phyloP scores from a whole-genome alignment of 441 rosid species.

The Pelargonium citronellum region DNA sequence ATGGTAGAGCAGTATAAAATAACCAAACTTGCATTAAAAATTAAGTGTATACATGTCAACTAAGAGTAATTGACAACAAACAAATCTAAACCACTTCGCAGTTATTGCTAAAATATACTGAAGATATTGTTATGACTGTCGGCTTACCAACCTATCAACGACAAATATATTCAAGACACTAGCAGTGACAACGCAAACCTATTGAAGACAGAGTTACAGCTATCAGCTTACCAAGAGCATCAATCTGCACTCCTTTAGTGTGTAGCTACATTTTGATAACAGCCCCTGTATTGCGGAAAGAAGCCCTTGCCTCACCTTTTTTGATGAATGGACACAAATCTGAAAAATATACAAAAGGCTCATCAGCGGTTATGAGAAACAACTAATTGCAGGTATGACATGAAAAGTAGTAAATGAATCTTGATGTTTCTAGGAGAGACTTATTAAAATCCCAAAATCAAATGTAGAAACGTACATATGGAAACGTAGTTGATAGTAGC shows the following conservation, averaged over 20 bases:
- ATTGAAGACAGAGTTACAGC: slow-evolving; percentile 11
- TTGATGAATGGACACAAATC: slow-evolving; percentile 77
- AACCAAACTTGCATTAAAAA: background rate
- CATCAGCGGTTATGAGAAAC: slow-evolving; percentile 9
- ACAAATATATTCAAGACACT: background rate
- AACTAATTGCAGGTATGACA: background rate
- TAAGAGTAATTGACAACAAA: background rate
- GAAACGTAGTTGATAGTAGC: slow-evolving; percentile 64
- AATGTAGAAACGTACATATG: slow-evolving; percentile 51
- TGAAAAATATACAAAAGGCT: slow-evolving; percentile 27
- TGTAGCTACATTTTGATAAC: slow-evolving; percentile 52
- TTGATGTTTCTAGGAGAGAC: slow-evolving; percentile 4
- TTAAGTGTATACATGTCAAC: background rate
- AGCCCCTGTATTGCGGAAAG: slow-evolving; percentile 68
- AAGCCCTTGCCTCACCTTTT: slow-evolving; percentile 63
- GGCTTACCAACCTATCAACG: background rate
- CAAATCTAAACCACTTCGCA: background rate
- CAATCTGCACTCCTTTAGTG: slow-evolving; percentile 58
- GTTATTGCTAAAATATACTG: background rate
- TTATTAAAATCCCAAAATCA: slow-evolving; percentile 23
- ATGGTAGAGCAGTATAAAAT: background rate
- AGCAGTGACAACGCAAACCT: slow-evolving; percentile 1
- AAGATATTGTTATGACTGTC: background rate
- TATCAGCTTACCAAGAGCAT: slow-evolving; percentile 67
- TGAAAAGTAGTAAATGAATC: background rate